These are phyloP conservation scores for Skeletonema grethae DNA, from an alignment of 108 stramenopile genomes.

Conservation along the genomic window DNA sequence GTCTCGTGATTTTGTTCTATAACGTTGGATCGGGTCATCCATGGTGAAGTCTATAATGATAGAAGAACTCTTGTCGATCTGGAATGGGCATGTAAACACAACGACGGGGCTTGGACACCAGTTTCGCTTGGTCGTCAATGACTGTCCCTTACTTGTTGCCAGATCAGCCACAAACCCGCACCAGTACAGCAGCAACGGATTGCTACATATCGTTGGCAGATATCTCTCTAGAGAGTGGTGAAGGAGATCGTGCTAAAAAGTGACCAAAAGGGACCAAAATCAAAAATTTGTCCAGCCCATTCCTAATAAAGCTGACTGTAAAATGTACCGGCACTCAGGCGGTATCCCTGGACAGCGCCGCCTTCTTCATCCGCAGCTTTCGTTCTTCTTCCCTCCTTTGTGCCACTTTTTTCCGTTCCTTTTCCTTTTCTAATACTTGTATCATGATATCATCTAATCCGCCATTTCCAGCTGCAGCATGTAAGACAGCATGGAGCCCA, in stretches of 20 bases:
- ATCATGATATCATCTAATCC: constrained; percentile 45
- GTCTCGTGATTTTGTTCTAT: constrained; percentile 1
- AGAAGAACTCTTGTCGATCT: background rate
- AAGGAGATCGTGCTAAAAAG: too few species aligned
- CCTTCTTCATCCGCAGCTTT: constrained; percentile 11
- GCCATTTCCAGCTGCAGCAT: constrained; percentile 33
- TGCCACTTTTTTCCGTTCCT: constrained; percentile 36
- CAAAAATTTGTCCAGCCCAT: background rate
- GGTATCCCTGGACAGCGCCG: background rate
- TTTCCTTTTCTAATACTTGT: constrained; percentile 44
- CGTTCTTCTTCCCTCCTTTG: constrained; percentile 50
- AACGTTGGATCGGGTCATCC: background rate
- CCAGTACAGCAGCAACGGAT: too few species aligned
- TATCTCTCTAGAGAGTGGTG: too few species aligned
- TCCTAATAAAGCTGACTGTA: background rate
- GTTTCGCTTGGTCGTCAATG: too few species aligned
- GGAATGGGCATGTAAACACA: background rate
- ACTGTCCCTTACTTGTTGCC: too few species aligned
- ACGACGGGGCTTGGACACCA: background rate
- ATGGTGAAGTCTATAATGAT: background rate
- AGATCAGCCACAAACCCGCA: too few species aligned
- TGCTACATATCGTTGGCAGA: too few species aligned
- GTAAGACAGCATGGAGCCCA: constrained; percentile 51
- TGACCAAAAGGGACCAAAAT: too few species aligned
- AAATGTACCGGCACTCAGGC: background rate